phyloP scores from a whole-genome alignment of 2,329 filamentous ascomycete genomes.

The Phaeoacremonium minimum region DNA sequence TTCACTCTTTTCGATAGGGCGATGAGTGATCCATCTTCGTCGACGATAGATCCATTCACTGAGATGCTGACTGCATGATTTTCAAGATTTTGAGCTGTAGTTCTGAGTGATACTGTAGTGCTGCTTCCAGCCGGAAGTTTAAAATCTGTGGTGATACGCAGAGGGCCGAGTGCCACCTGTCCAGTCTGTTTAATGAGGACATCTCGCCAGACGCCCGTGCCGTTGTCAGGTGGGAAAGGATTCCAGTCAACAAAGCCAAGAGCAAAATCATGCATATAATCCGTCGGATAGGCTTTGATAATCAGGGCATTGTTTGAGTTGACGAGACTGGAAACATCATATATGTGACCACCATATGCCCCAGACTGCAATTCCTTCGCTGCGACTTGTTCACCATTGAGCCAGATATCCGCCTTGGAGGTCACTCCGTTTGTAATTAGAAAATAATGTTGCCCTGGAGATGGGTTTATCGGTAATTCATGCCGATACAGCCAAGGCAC shows the following conservation, averaged over 20 bases:
- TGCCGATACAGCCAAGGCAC: slow-evolving; percentile 59
- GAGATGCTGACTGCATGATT: slow-evolving; percentile 28
- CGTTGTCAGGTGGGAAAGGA: slow-evolving; percentile 56
- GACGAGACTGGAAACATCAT: slow-evolving; percentile 46
- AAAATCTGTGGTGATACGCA: slow-evolving; percentile 41
- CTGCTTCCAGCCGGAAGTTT: slow-evolving; percentile 18
- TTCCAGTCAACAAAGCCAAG: slow-evolving; percentile 62
- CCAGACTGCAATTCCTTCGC: slow-evolving; percentile 45
- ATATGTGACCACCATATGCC: slow-evolving; percentile 50
- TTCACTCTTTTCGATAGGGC: too few relatives aligned
- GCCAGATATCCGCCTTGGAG: slow-evolving; percentile 54
- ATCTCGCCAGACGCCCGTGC: slow-evolving; percentile 59
- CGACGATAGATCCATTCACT: slow-evolving; percentile 15
- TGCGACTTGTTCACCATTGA: slow-evolving; percentile 52
- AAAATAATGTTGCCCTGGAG: slow-evolving; percentile 37
- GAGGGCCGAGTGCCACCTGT: slow-evolving; percentile 35
- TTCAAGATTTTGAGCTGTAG: slow-evolving; percentile 34
- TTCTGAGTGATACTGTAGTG: slow-evolving; percentile 31
- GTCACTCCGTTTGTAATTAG: slow-evolving; percentile 56
- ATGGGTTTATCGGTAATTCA: slow-evolving; percentile 37
- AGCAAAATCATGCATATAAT: slow-evolving; percentile 55
- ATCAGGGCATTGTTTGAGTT: slow-evolving; percentile 43
- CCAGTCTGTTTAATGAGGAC: slow-evolving; percentile 52
- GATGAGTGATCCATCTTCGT: slow-evolving; percentile 6
- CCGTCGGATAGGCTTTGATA: slow-evolving; percentile 51